phyloP scores from a whole-genome alignment of 2,329 filamentous ascomycete genomes.

The Chalara sp. region DNA sequence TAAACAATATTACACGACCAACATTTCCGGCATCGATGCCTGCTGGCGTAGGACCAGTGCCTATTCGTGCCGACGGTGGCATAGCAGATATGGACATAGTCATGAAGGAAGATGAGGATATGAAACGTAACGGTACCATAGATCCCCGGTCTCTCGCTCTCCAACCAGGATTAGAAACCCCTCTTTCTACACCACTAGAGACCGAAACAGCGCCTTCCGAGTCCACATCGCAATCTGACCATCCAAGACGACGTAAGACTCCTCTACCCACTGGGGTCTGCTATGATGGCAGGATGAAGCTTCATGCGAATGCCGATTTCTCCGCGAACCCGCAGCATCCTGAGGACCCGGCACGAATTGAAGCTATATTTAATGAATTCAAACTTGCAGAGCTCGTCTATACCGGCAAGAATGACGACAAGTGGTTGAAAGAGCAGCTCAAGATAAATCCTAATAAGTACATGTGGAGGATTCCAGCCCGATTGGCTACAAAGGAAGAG shows the following conservation, averaged over 20 bases:
- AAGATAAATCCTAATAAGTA: constrained; percentile 49
- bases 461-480: constrained; percentile 72
- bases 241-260: constrained; percentile 6
- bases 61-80: too few species aligned
- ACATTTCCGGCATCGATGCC: constrained; percentile 7
- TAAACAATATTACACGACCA: background rate
- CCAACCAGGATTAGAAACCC: constrained; percentile 6
- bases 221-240: too few species aligned
- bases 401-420: constrained; percentile 46
- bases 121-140: constrained; percentile 15
- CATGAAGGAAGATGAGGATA: constrained; percentile 13
- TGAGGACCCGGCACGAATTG: constrained; percentile 87
- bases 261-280: constrained; percentile 65
- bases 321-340: constrained; percentile 75
- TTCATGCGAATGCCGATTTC: constrained; percentile 81
- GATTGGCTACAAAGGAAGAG: constrained; percentile 72
- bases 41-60: constrained; percentile 6
- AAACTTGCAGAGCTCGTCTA: constrained; percentile 74
- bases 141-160: constrained; percentile 17
- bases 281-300: constrained; percentile 93
- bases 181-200: constrained; percentile 5
- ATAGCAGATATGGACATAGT: constrained; percentile 10
- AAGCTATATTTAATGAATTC: constrained; percentile 86
- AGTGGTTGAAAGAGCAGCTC: constrained; percentile 39
- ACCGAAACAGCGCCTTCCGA: constrained; percentile 11